Conservation (phyloP, 495 filamentous ascomycete genomes). For the Lophiotrema nucula region DNA sequence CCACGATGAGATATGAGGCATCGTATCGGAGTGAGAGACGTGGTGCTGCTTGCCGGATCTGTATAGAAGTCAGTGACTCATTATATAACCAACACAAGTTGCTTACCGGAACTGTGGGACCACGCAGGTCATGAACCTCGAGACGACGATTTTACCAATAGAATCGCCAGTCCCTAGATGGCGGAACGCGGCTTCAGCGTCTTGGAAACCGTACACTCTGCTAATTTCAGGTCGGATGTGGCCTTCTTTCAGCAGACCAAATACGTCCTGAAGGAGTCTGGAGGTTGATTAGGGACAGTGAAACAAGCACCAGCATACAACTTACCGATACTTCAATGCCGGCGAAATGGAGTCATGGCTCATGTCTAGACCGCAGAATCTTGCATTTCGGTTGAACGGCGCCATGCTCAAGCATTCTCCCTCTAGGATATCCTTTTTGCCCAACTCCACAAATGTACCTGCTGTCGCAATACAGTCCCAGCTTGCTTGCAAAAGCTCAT, state of each 20-base stretch:
- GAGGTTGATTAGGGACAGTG: no score
- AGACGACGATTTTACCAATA: no score
- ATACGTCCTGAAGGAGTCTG: no score
- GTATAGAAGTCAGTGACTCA: no score
- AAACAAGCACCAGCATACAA: not conserved
- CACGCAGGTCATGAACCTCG: no score
- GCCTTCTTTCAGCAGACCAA: no score
- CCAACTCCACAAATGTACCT: conserved; percentile 52
- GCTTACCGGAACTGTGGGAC: no score
- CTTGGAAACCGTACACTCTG: no score
- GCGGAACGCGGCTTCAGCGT: no score
- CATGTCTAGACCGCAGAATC: not conserved
- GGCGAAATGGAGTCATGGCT: not conserved
- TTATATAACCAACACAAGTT: no score
- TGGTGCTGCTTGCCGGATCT: not conserved
- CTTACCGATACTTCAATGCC: not conserved
- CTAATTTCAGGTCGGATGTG: no score
- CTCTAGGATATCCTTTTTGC: conserved; percentile 31
- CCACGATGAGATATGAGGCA: conserved; percentile 1
- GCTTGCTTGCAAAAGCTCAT: conserved; percentile 46
- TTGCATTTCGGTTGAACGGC: not conserved
- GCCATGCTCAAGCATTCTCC: not conserved
- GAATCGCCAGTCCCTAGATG: no score
- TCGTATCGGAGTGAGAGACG: not conserved
- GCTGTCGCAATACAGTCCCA: conserved; percentile 51